phyloP scores from a whole-genome alignment of 345 rosid genomes.

The Balakata baccata region DNA sequence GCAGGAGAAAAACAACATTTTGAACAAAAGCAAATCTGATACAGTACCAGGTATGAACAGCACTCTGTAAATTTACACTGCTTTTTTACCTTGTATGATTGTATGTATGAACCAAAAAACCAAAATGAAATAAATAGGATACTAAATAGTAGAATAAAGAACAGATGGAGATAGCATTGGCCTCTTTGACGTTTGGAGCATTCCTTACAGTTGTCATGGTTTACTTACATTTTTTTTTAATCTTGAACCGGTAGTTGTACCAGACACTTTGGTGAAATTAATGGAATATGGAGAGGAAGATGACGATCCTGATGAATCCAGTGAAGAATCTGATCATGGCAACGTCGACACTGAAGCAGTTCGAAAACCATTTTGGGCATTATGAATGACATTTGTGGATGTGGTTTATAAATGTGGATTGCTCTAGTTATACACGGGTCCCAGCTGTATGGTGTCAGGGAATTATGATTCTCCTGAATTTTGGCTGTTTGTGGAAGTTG shows the following conservation, averaged over 20 bases:
- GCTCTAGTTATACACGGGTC: no score
- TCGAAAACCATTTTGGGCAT: conserved; percentile 69
- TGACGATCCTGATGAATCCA: conserved; percentile 48
- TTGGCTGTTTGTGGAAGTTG: not conserved
- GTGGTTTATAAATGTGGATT: not conserved
- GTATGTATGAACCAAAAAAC: not conserved
- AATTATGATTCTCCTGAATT: not conserved
- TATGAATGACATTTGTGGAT: conserved; percentile 20
- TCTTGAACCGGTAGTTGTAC: conserved; percentile 20
- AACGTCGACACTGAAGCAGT: conserved; percentile 18
- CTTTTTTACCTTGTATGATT: not conserved
- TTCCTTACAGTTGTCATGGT: not conserved
- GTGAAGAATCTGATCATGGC: conserved; percentile 24
- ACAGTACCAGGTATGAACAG: conserved; percentile 51
- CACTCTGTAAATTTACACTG: not conserved
- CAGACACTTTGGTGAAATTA: conserved; percentile 79
- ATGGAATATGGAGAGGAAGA: conserved; percentile 83
- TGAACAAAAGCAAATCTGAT: conserved; percentile 33
- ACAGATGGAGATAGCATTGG: not conserved
- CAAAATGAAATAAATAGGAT: not conserved
- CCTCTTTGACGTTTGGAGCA: no score
- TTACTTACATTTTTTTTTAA: not conserved
- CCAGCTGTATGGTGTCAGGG: not conserved
- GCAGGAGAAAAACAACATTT: conserved; percentile 24
- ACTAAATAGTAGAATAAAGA: not conserved